Evolutionary conservation across 371 early-diverging fungal genomes (phyloP).

Genomic region (Saksenaea oblongispora): DNA sequence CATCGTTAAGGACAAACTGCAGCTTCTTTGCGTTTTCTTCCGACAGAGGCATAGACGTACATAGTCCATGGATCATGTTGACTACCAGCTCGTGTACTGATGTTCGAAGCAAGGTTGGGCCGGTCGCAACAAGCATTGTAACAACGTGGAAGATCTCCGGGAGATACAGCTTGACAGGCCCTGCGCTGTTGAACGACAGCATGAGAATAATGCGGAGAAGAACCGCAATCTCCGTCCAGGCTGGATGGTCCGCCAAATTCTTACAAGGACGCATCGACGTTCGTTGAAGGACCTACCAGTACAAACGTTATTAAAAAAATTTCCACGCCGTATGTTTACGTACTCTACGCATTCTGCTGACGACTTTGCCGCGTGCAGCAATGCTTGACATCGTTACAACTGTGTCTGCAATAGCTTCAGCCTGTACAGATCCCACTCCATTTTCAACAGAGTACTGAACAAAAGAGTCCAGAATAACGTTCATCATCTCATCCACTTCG

Average conservation of each 20-base stretch:
- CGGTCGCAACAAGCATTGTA: conserved; percentile 76
- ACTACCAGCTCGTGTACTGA: conserved; percentile 87
- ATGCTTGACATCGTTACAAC: conserved; percentile 74
- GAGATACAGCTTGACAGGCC: conserved; percentile 69
- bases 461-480: conserved; percentile 74
- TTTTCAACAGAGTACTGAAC: conserved; percentile 75
- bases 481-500: conserved; percentile 74
- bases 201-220: conserved; percentile 81
- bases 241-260: conserved; percentile 70
- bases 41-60: conserved; percentile 60
- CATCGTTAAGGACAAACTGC: conserved; percentile 58
- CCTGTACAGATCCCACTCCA: conserved; percentile 74
- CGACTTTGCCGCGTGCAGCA: conserved; percentile 75
- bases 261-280: conserved; percentile 66
- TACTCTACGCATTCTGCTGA: conserved; percentile 72
- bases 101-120: conserved; percentile 77
- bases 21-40: conserved; percentile 58
- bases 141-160: conserved; percentile 85
- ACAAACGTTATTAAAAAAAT: neutral
- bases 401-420: conserved; percentile 82
- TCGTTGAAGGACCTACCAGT: conserved; percentile 39
- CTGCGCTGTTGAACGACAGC: conserved; percentile 79
- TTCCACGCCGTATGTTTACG: neutral
- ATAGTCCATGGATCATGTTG: conserved; percentile 82
- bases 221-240: conserved; percentile 86